Base-by-base conservation (phyloP, 2,329 filamentous ascomycete genomes). In the Aaosphaeria arxii region DNA sequence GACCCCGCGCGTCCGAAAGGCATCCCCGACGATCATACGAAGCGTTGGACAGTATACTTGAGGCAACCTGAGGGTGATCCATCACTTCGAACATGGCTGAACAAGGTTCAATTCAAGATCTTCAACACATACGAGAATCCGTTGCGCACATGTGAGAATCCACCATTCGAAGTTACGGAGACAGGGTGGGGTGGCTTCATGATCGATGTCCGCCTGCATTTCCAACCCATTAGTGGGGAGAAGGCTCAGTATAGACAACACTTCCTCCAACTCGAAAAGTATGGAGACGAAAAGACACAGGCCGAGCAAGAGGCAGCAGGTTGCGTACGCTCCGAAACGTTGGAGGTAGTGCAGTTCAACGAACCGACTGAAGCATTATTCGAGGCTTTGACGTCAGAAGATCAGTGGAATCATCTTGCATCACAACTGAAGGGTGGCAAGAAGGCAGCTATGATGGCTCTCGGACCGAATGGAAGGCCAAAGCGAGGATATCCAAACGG, bases 121-220 rank as follows among this genome's bases (percentile, higher is more conserved):
- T 92, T 96, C 77, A 91, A 97, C 71, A 96, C 92, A 7, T 97
- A 96, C 69, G 86, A 90, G 30, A 95, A 96, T 71, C 88, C 88
- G 48, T 81, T 94, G 24, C 87, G 94, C 59, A 95, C 63, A 31
- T 66, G 63, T 54, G 91, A 96, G 63, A 82, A 83, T 51, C 82
- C 88, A 64, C 91, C 77, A 7, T 99, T 96, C 63, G 78, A 89
- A 63, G 87, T 97, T 52, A 83, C 84, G 53, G 94, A 97, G 72
- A 97, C 94, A 0, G 94, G 94, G 43, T 99, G 95, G 89, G 94
- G 94, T 63, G 94, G 96, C 74, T 99, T 99, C 75, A 90, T 94
- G 69, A 95, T 99, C 63, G 89, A 91, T 54, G 87, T 99, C 67
- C 91, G 96, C 66, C 80, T 99, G 40, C 95, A 95, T 76, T 99